Evolutionary conservation across 163 green algal genomes (phyloP).

Genomic region (Trebouxiophyceae sp.): DNA sequence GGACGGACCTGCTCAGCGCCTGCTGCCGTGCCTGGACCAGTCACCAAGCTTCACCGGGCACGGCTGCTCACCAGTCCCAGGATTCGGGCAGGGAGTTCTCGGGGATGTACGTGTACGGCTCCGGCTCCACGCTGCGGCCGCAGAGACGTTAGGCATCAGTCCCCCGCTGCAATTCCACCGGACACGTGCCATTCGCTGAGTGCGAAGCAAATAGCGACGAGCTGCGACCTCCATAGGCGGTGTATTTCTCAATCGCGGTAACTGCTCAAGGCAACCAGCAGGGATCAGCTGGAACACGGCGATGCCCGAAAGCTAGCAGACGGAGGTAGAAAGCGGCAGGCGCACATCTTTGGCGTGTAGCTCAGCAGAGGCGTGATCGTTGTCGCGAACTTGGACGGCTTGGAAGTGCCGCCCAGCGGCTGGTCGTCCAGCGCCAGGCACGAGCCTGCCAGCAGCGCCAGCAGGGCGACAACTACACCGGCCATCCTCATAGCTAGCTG

Average conservation of each 20-base stretch:
- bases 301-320: no score
- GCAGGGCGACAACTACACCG: no score
- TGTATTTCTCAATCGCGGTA: background rate
- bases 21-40: background rate
- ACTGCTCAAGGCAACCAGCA: background rate
- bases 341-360: background rate
- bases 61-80: constrained; percentile 45
- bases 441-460: no score
- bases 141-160: no score
- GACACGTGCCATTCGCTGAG: no score
- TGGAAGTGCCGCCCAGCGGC: background rate
- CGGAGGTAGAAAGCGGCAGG: background rate
- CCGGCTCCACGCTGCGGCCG: constrained; percentile 6
- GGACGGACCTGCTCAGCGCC: background rate
- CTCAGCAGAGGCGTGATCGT: background rate
- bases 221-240: background rate
- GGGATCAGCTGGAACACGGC: no score
- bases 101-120: constrained; percentile 26
- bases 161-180: no score
- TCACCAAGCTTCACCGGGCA: background rate
- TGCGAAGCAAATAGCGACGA: background rate
- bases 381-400: background rate
- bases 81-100: constrained; percentile 32
- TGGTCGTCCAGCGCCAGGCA: background rate
- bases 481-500: no score